A percentile compares a stretch with the other conserved stretches of the same genome.
These are phyloP conservation scores for Annulohypoxylon nitens DNA, from an alignment of 495 filamentous ascomycete genomes.

Conservation along the genomic window DNA sequence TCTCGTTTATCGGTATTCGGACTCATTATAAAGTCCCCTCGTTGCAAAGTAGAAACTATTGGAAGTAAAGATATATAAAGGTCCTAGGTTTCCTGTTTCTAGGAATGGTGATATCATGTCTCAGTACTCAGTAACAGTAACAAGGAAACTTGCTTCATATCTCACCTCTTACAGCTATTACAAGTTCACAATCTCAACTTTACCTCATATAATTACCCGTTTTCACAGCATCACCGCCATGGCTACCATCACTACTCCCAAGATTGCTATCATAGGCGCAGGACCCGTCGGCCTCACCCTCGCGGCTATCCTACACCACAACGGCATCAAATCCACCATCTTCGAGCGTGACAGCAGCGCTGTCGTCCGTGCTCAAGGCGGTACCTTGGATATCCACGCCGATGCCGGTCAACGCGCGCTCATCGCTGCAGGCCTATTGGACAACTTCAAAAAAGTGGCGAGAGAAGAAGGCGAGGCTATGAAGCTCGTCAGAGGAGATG, in stretches of 20 bases:
- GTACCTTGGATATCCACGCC: conserved; percentile 69
- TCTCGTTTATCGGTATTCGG: conserved; percentile 9
- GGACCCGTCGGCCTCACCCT: conserved; percentile 71
- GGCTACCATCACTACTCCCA: conserved; percentile 40
- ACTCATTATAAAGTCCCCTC: not conserved
- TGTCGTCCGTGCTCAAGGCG: conserved; percentile 60
- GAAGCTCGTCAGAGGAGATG: conserved; percentile 56
- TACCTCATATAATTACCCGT: not conserved
- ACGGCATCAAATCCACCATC: conserved; percentile 62
- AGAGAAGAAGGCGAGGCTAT: conserved; percentile 59
- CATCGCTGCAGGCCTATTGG: conserved; percentile 62
- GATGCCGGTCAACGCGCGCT: conserved; percentile 66
- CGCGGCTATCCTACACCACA: conserved; percentile 65
- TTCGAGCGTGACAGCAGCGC: conserved; percentile 66
- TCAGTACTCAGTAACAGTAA: not conserved
- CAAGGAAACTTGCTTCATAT: no score
- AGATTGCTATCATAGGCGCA: conserved; percentile 69
- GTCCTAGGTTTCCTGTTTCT: not conserved
- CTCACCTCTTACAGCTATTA: no score
- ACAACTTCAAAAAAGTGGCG: conserved; percentile 60
- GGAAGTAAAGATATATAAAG: not conserved
- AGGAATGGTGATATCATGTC: not conserved
- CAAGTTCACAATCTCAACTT: not conserved
- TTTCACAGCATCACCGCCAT: not conserved
- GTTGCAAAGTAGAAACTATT: not conserved